These are phyloP conservation scores for Eudorina sp. DNA, from an alignment of 139 green algal species.

Conservation along the genomic window DNA sequence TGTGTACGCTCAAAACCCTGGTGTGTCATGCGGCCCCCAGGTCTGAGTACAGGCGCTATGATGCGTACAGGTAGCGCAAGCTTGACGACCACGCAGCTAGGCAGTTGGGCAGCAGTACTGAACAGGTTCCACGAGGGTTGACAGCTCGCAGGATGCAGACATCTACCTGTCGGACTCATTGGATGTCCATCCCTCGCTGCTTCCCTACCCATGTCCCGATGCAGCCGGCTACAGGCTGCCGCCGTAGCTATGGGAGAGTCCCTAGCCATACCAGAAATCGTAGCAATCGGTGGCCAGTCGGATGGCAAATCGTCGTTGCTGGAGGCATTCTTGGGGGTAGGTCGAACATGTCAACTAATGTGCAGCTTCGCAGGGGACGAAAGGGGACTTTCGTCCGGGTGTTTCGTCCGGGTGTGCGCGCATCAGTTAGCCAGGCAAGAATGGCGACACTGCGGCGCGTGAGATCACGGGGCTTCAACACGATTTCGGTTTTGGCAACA, in stretches of 20 bases:
- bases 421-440: too few relatives aligned
- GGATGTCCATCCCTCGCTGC: constrained; percentile 17
- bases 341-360: too few relatives aligned
- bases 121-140: not conserved
- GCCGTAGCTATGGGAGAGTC: constrained; percentile 71
- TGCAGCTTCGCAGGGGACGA: too few relatives aligned
- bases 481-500: too few relatives aligned
- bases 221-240: constrained; percentile 66
- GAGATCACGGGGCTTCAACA: too few relatives aligned
- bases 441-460: too few relatives aligned
- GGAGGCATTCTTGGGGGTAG: constrained; percentile 92
- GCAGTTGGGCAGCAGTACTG: constrained; percentile 8
- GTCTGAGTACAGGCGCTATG: constrained; percentile 61
- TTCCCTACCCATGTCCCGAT: not conserved
- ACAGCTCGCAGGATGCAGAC: not conserved
- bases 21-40: constrained; percentile 34
- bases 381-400: too few relatives aligned
- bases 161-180: not conserved
- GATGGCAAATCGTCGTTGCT: constrained; percentile 93
- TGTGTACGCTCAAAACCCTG: constrained; percentile 10
- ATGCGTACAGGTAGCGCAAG: constrained; percentile 66
- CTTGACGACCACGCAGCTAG: constrained; percentile 15
- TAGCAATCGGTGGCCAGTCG: constrained; percentile 91
- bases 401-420: too few relatives aligned
- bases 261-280: constrained; percentile 94